phyloP scores from a whole-genome alignment of 176 grass and related monocot species.

The Musa troglodytarum region DNA sequence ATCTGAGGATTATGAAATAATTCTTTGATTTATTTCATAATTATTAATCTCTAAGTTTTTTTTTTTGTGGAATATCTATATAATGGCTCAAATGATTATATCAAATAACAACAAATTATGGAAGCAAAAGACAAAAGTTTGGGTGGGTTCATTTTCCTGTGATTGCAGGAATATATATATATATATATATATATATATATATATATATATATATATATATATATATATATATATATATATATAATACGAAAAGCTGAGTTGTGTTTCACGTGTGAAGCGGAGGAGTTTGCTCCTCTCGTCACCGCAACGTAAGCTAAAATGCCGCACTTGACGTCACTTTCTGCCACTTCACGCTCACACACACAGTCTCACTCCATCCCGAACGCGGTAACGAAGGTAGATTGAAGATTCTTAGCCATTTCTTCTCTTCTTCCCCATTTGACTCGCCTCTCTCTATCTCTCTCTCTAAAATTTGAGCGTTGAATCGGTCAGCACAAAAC shows the following conservation, averaged over 20 bases:
- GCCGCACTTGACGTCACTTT: not conserved
- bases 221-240: too few species aligned
- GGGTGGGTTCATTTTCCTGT: too few species aligned
- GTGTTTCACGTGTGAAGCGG: not conserved
- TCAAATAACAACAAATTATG: too few species aligned
- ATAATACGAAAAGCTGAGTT: not conserved
- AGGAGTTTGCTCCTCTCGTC: not conserved
- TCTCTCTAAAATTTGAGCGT: not conserved
- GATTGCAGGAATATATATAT: too few species aligned
- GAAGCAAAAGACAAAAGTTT: too few species aligned
- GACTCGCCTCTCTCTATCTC: not conserved
- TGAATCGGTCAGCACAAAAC: not conserved
- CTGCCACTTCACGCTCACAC: not conserved
- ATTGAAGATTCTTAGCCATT: constrained; percentile 9
- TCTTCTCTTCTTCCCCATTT: not conserved
- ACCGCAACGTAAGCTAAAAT: not conserved
- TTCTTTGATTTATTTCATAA: too few species aligned
- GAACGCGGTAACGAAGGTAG: not conserved
- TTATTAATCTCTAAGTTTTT: too few species aligned
- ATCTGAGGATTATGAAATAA: too few species aligned
- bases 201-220: too few species aligned
- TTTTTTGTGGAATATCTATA: too few species aligned
- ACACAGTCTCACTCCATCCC: not conserved
- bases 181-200: too few species aligned
- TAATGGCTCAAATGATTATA: too few species aligned